Evolutionary conservation across 1,284 basidiomycete species (phyloP).

Genomic region (Naganishia liquefaciens): DNA sequence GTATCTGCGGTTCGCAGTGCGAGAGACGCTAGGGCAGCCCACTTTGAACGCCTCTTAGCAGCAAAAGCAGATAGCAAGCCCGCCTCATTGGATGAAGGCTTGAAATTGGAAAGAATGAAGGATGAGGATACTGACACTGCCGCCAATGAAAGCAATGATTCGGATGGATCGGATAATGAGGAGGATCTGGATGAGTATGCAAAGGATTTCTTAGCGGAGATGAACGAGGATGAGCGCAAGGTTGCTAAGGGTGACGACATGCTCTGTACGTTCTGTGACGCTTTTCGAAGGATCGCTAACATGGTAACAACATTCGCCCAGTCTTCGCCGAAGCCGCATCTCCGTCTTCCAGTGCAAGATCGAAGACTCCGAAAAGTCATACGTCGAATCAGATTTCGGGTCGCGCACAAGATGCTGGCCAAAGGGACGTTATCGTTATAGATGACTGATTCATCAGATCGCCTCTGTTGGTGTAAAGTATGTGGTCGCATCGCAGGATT

Average conservation of each 20-base stretch:
- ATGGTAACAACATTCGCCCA: not conserved
- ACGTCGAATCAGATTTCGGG: too few species aligned
- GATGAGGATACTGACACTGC: not conserved
- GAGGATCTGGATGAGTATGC: constrained; percentile 23
- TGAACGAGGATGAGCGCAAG: constrained; percentile 21
- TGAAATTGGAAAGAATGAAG: too few species aligned
- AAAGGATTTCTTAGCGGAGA: constrained; percentile 7
- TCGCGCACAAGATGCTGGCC: not conserved
- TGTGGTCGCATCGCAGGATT: too few species aligned
- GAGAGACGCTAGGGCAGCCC: constrained; percentile 26
- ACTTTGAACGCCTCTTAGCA: constrained; percentile 22
- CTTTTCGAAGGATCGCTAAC: not conserved
- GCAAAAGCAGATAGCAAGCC: constrained; percentile 19
- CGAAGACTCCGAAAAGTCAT: too few species aligned
- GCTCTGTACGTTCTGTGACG: not conserved
- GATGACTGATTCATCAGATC: constrained; percentile 3
- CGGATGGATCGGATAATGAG: constrained; percentile 10
- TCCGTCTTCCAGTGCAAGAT: not conserved
- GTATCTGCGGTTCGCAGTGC: constrained; percentile 6
- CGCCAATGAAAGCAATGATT: not conserved
- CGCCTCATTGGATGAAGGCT: too few species aligned
- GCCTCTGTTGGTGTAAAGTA: too few species aligned
- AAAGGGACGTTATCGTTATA: constrained; percentile 6
- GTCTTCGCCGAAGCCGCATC: constrained; percentile 1
- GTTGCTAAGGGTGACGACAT: constrained; percentile 20